Conservation (phyloP, 108 stramenopile genomes). For the Bacterosira constricta region DNA sequence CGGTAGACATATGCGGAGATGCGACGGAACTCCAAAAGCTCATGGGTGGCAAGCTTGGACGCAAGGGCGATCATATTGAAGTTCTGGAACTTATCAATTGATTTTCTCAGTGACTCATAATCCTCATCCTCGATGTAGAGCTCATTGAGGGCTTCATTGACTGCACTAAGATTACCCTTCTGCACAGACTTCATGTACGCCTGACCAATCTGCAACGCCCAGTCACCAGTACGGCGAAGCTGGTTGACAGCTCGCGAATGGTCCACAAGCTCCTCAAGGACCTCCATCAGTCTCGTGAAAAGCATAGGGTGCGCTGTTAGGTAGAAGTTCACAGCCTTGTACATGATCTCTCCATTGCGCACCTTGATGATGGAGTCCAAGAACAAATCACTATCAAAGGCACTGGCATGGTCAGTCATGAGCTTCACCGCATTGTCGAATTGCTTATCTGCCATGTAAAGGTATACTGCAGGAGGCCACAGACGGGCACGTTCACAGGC, state of each 20-base stretch:
- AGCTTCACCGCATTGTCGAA: constrained; percentile 97
- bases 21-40: constrained; percentile 99
- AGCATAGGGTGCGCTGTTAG: constrained; percentile 87
- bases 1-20: constrained; percentile 99
- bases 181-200: constrained; percentile 97
- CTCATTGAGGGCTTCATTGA: constrained; percentile 99
- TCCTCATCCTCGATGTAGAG: constrained; percentile 98
- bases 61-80: constrained; percentile 99
- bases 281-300: constrained; percentile 94
- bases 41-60: constrained; percentile 95
- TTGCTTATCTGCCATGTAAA: constrained; percentile 98
- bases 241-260: constrained; percentile 98
- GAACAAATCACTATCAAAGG: constrained; percentile 97
- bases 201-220: constrained; percentile 90
- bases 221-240: constrained; percentile 93
- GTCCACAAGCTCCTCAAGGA: constrained; percentile 93
- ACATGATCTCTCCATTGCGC: constrained; percentile 97
- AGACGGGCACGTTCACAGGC: constrained; percentile 98
- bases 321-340: constrained; percentile 98
- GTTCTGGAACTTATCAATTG: constrained; percentile 98
- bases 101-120: constrained; percentile 93
- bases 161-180: constrained; percentile 94
- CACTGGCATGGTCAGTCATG: constrained; percentile 96
- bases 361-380: constrained; percentile 96
- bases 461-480: constrained; percentile 95